Base-by-base conservation (phyloP, 306 rosid genomes). In the Begonia fuchsioides region DNA sequence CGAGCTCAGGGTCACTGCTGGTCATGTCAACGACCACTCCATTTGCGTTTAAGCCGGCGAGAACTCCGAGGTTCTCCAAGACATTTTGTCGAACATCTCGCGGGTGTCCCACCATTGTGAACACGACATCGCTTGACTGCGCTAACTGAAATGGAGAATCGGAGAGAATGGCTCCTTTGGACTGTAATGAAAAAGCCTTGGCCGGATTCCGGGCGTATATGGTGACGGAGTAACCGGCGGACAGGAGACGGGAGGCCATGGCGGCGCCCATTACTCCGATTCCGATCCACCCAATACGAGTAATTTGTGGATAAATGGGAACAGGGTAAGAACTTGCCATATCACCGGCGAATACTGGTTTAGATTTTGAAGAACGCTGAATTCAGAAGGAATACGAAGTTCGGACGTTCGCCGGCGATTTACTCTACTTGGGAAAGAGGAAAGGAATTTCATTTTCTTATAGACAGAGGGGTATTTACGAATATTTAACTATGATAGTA, bases 211-310 rank as follows among this genome's bases (percentile, higher is more conserved):
- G 96, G 8, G 94, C 90, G 79, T 63, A 87, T 78, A 82, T 10
- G 14, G 79, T n/a, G 77, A 87, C 50, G 12, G 62, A 53, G 77
- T 75, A 80, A n/a, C 92, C 94, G 13, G 82, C 79, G 14, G 80
- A 45, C 73, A 87, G 55, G 43, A 87, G 77, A 15, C 87, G 94
- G 17, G 92, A 66, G 60, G 87, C 87, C 96, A 87, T 87, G 46
- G 92, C 84, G 32, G 70, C 59, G 11, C 94, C 92, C 94, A 82
- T 79, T 1, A 87, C 92, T 48, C 96, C 94, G 20, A 77, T 73
- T 15, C 96, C 93, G 41, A 77, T 76, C 82, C 80, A 87, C 0
- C 94, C 93, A 13, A 87, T 58, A 26, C 79, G 77, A 60, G 83
- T 83, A 57, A 61, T n/a, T 5, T 75, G 10, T 0, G 77, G 69